phyloP scores from a whole-genome alignment of 768 basidiomycete species.

The Russula foetens region DNA sequence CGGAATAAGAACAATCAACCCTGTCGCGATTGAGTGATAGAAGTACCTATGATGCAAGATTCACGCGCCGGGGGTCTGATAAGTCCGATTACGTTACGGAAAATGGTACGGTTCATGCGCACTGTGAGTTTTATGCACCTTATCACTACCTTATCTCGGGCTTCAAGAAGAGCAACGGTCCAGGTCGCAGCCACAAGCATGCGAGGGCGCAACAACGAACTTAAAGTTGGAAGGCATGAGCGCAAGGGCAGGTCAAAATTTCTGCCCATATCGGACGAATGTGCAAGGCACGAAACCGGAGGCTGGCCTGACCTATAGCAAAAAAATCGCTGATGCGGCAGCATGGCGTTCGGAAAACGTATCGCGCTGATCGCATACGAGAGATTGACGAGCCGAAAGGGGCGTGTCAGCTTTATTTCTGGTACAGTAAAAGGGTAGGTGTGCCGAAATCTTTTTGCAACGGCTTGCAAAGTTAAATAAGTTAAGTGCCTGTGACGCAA shows the following conservation, averaged over 20 bases:
- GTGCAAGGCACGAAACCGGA: neutral
- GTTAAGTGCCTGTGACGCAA: slow-evolving; percentile 14
- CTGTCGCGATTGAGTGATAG: neutral
- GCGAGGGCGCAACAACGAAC: neutral
- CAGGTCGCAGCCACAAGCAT: neutral
- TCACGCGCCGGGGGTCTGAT: neutral
- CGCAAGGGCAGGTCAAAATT: neutral
- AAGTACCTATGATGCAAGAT: slow-evolving; percentile 7
- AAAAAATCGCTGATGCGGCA: neutral
- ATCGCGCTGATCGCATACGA: neutral
- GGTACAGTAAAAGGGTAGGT: neutral
- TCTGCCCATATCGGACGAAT: neutral
- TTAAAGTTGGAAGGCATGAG: neutral
- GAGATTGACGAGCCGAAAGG: neutral
- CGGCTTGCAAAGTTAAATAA: neutral
- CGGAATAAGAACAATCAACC: neutral
- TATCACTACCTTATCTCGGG: neutral
- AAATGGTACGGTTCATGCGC: neutral
- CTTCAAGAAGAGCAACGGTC: neutral
- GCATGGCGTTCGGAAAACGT: neutral
- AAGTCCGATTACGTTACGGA: slow-evolving; percentile 5
- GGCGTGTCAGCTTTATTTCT: neutral
- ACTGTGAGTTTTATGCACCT: neutral
- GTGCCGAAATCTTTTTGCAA: neutral
- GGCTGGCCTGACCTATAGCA: neutral